Evolutionary conservation across 208 protist species (phyloP), one percentile per base, ranked within the genome.

Genomic region (Trypanosoma rangeli): DNA sequence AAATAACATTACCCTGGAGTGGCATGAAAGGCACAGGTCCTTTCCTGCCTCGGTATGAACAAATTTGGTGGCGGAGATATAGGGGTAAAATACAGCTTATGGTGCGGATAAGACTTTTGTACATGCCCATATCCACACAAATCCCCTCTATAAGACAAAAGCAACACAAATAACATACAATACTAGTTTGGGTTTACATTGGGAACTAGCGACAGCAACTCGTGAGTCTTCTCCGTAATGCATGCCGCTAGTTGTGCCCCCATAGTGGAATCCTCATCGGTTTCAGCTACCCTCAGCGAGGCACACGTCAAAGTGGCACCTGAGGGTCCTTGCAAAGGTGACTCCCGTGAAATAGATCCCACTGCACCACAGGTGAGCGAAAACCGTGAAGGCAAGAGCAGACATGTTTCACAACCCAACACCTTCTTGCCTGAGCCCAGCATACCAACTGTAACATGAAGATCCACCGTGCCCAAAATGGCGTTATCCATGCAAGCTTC

Each of bases 381-480:
- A 60, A 76, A 76, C 13, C 44, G 22, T 60, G 71, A 56, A 7
- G 71, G 64, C 33, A 70, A 39, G 2, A 70, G 37, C 37, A 76
- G 57, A 60, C 33, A 22, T 24, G 62, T 69, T 52, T 76, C 64
- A 58, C 26, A 61, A 20, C 63, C 24, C 24, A 66, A 18, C 9
- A 66, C 35, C 26, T 65, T 50, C 9, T 22, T 58, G 54, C 31
- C 44, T n/a, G 49, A 28, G 12, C 50, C 57, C 48, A 76, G 39
- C 37, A 57, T 31, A 16, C 52, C 35, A 57, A 64, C 8, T 9
- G 64, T 69, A 39, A 76, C 54, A 44, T 37, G 53, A 44, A 76
- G 46, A 29, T 76, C 71, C 16, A 76, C 64, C 5, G 12, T 26
- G 53, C 71, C 71, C 10, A 76, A 66, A 49, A 70, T 24, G 22